phyloP scores from a whole-genome alignment of 805 yeast genomes.

The Starmera quercuum region DNA sequence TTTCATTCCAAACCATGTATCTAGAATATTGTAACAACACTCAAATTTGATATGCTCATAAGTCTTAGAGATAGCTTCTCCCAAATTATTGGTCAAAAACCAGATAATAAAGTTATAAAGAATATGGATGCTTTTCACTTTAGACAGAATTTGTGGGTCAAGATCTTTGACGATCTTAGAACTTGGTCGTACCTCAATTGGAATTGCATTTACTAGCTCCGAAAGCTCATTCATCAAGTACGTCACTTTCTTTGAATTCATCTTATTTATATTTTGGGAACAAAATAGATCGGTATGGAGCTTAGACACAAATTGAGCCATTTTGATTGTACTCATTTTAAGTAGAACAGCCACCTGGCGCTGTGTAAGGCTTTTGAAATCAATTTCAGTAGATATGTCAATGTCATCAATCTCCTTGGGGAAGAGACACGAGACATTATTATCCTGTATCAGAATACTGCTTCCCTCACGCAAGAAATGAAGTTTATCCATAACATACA shows the following conservation, averaged over 20 bases:
- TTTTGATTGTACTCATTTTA: not conserved
- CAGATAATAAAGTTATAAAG: not conserved
- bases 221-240: not conserved
- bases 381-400: too few relatives aligned
- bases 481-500: not conserved
- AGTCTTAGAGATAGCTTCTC: not conserved
- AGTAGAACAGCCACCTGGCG: too few relatives aligned
- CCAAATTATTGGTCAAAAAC: not conserved
- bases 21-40: not conserved
- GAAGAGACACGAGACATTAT: not conserved
- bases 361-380: too few relatives aligned
- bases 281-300: not conserved
- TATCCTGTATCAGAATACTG: not conserved
- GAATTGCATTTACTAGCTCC: not conserved
- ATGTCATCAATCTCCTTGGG: not conserved
- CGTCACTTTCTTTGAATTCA: not conserved
- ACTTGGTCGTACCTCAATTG: not conserved
- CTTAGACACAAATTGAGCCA: not conserved
- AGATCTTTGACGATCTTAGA: not conserved
- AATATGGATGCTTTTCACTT: not conserved
- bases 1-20: not conserved
- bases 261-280: not conserved
- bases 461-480: not conserved
- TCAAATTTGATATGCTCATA: not conserved
- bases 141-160: not conserved